Percentiles rank a stretch among this genome's conserved stretches.
These are phyloP conservation scores for Magnusiomyces clavatus DNA, from an alignment of 1,139 yeast species.

Conservation along the genomic window DNA sequence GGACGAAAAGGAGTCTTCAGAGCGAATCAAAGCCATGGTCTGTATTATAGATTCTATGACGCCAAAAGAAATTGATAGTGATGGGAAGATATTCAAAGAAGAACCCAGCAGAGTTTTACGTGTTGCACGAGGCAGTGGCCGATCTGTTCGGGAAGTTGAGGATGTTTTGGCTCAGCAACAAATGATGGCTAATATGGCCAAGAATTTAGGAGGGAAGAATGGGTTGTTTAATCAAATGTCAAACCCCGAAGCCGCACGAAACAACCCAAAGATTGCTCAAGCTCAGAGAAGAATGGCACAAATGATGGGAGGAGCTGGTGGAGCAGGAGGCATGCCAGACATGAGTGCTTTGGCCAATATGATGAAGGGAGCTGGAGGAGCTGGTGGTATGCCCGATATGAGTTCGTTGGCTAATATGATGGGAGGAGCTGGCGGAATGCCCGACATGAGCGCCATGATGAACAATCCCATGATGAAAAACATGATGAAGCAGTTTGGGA, in stretches of 20 bases:
- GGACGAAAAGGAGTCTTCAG: conserved; percentile 76
- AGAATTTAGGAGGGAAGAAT: conserved; percentile 50
- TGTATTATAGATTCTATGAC: conserved; percentile 97
- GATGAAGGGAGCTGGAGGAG: conserved; percentile 27
- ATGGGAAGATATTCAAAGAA: conserved; percentile 71
- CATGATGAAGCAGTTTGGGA: conserved; percentile 70
- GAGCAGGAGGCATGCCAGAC: conserved; percentile 35
- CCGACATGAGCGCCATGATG: conserved; percentile 44
- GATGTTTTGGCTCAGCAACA: conserved; percentile 86
- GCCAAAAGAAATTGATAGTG: conserved; percentile 80
- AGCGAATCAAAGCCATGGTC: conserved; percentile 78
- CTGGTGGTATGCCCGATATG: conserved; percentile 34
- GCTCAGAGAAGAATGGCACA: conserved; percentile 33
- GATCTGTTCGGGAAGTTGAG: conserved; percentile 87
- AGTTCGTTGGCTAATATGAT: conserved; percentile 43
- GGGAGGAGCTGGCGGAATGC: conserved; percentile 33
- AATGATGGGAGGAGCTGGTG: conserved; percentile 30
- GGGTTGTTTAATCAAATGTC: conserved; percentile 37
- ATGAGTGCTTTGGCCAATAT: conserved; percentile 42
- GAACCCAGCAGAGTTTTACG: conserved; percentile 83
- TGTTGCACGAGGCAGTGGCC: conserved; percentile 95
- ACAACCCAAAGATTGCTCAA: conserved; percentile 32
- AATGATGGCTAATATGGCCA: conserved; percentile 94
- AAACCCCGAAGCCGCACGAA: conserved; percentile 28
- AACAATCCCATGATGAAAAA: conserved; percentile 68